These are phyloP conservation scores for Boeremia lycopersici DNA, from an alignment of 2,329 filamentous ascomycete species.

Conservation along the genomic window DNA sequence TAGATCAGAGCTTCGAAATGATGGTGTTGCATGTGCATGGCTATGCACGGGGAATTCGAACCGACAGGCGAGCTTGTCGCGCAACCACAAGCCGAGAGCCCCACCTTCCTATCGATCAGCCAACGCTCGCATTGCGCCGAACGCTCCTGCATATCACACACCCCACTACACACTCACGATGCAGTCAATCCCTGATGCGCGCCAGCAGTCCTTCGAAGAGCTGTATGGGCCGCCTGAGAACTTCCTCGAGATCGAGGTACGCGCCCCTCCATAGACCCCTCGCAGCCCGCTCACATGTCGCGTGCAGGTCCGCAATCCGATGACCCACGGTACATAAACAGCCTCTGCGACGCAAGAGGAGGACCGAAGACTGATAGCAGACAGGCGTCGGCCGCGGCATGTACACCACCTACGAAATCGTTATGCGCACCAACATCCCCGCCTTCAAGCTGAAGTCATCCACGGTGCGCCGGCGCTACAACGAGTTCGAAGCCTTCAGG, in stretches of 20 bases:
- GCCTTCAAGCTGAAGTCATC: conserved; percentile 92
- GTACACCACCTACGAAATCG: conserved; percentile 99
- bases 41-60: too few relatives aligned
- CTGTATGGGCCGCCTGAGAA: conserved; percentile 99
- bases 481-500: conserved; percentile 98
- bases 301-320: conserved; percentile 80
- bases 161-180: conserved; percentile 45
- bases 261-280: conserved; percentile 11
- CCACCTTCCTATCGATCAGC: conserved; percentile 10
- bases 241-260: conserved; percentile 95
- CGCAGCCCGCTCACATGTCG: conserved; percentile 26
- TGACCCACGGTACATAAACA: conserved; percentile 32
- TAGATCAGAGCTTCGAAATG: too few relatives aligned
- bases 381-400: conserved; percentile 93
- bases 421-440: conserved; percentile 97
- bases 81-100: background rate
- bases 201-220: conserved; percentile 96
- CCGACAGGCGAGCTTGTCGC: background rate
- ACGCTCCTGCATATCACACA: conserved; percentile 2
- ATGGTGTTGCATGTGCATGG: too few relatives aligned
- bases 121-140: conserved; percentile 15
- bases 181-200: conserved; percentile 70
- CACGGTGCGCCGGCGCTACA: conserved; percentile 90
- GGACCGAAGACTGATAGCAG: conserved; percentile 50
- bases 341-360: background rate